These are phyloP conservation scores for Xylaria flabelliformis DNA, from an alignment of 495 filamentous ascomycete genomes.

Conservation along the genomic window DNA sequence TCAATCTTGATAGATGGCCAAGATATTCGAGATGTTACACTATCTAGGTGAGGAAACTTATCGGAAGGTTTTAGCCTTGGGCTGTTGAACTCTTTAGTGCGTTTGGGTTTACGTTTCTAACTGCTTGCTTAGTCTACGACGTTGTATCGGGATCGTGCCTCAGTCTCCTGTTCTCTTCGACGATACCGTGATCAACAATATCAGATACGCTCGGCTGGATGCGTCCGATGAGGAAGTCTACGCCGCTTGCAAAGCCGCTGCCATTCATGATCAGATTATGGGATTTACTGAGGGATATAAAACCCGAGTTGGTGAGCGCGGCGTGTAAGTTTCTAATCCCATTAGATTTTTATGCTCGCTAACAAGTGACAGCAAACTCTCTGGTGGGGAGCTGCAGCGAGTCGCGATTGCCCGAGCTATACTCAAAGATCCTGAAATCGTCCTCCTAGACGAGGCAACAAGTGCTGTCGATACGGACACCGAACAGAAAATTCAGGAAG, in stretches of 20 bases:
- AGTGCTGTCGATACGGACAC: constrained; percentile 70
- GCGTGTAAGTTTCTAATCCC: constrained; percentile 48
- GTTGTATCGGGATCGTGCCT: constrained; percentile 74
- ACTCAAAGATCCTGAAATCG: constrained; percentile 60
- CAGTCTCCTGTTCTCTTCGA: constrained; percentile 75
- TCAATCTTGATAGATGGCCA: constrained; percentile 76
- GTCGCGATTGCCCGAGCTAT: constrained; percentile 76
- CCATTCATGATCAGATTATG: constrained; percentile 72
- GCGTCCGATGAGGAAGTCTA: constrained; percentile 69
- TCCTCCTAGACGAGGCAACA: constrained; percentile 64
- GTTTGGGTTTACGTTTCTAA: not conserved
- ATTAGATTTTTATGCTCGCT: not conserved
- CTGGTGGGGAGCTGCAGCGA: constrained; percentile 76
- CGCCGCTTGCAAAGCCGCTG: constrained; percentile 72
- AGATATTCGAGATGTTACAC: constrained; percentile 70
- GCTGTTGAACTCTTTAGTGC: not conserved
- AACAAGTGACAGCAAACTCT: constrained; percentile 58
- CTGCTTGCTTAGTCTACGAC: constrained; percentile 60
- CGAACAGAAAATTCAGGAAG: constrained; percentile 74
- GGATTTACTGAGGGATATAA: constrained; percentile 69
- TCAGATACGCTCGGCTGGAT: constrained; percentile 68
- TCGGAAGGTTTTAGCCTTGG: not conserved
- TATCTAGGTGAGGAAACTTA: constrained; percentile 54
- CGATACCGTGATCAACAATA: constrained; percentile 74
- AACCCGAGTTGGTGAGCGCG: constrained; percentile 66